Conservation (phyloP, 306 rosid species). For the Carpinus fangiana region DNA sequence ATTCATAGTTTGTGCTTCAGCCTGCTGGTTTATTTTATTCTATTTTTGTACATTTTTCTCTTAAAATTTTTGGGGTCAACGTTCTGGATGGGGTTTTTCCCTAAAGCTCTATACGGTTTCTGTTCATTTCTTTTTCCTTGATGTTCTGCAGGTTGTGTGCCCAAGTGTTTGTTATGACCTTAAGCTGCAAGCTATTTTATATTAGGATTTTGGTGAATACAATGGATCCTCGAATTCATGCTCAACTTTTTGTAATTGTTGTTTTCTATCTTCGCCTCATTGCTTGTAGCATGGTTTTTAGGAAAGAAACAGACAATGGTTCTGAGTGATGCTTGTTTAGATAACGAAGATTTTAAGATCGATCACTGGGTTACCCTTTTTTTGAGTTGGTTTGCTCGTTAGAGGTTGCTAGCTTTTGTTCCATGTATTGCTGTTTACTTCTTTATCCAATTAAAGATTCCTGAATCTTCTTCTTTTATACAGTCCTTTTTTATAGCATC, state of each 20-base stretch:
- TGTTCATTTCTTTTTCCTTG: background rate
- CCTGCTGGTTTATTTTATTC: background rate
- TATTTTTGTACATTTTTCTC: background rate
- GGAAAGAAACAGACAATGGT: slow-evolving; percentile 14
- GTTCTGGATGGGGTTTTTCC: background rate
- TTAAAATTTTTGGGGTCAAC: background rate
- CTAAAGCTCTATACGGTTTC: slow-evolving; percentile 1
- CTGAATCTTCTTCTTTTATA: background rate
- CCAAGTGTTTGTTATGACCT: slow-evolving; percentile 1
- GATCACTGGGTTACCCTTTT: background rate
- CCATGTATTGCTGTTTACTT: slow-evolving; percentile 23
- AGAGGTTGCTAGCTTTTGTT: slow-evolving; percentile 26
- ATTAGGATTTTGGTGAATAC: slow-evolving; percentile 7
- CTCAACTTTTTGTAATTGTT: slow-evolving; percentile 17
- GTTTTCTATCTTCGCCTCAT: slow-evolving; percentile 3
- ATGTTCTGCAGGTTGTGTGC: slow-evolving; percentile 13
- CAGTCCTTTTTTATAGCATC: background rate
- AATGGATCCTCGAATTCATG: slow-evolving; percentile 9
- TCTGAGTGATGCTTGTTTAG: slow-evolving; percentile 27
- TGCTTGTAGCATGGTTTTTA: slow-evolving; percentile 19
- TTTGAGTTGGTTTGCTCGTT: slow-evolving; percentile 20
- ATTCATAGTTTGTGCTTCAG: slow-evolving; percentile 7
- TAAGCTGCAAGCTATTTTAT: slow-evolving; percentile 15
- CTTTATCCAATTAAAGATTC: slow-evolving; percentile 10
- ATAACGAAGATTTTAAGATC: slow-evolving; percentile 19